Conservation (phyloP, 768 basidiomycete species). For the Mycena leptocephala region DNA sequence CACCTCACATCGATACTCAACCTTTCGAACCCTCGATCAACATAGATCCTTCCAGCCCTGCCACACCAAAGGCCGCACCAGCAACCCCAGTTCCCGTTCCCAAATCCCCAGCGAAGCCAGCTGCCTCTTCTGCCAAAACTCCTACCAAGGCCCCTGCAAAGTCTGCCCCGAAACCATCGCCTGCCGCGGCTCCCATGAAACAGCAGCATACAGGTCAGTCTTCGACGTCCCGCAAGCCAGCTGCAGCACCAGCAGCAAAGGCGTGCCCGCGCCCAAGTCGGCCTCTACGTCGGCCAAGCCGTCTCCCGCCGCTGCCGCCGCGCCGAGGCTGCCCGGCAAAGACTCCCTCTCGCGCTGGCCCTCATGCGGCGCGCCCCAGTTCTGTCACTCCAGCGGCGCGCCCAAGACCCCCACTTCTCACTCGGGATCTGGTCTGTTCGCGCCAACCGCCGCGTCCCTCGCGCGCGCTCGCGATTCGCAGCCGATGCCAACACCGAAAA, state of each 20-base stretch:
- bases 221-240: slow-evolving; percentile 43
- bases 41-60: slow-evolving; percentile 42
- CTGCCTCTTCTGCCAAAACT: slow-evolving; percentile 36
- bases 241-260: neutral
- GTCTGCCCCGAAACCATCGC: slow-evolving; percentile 31
- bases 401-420: slow-evolving; percentile 73
- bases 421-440: slow-evolving; percentile 68
- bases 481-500: slow-evolving; percentile 63
- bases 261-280: slow-evolving; percentile 33
- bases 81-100: slow-evolving; percentile 39
- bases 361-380: slow-evolving; percentile 54
- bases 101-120: slow-evolving; percentile 43
- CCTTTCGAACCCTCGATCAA: slow-evolving; percentile 38
- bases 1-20: slow-evolving; percentile 38
- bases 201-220: slow-evolving; percentile 54
- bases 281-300: neutral
- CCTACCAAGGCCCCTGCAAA: slow-evolving; percentile 33
- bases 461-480: slow-evolving; percentile 76
- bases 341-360: slow-evolving; percentile 46
- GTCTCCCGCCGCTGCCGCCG: slow-evolving; percentile 35
- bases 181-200: slow-evolving; percentile 44
- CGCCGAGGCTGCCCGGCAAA: slow-evolving; percentile 43
- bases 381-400: slow-evolving; percentile 55
- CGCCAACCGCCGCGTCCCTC: slow-evolving; percentile 88
- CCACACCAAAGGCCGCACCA: slow-evolving; percentile 38